Conservation (phyloP, 768 basidiomycete genomes). For the Plicaturopsis crispa region DNA sequence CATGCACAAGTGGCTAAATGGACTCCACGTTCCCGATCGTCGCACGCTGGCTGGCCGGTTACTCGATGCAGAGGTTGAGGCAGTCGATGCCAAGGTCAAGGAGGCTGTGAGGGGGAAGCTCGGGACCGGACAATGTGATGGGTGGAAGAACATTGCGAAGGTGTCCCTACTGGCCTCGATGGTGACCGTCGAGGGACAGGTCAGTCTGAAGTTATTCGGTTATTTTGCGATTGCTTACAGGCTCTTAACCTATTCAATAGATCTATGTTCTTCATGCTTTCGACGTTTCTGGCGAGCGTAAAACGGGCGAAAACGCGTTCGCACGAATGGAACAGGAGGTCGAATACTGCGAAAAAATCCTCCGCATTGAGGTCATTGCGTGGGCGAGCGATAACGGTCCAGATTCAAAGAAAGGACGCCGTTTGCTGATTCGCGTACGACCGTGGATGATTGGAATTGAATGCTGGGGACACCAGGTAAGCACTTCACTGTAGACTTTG, state of each 20-base stretch:
- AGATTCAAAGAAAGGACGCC: slow-evolving; percentile 16
- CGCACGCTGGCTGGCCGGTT: slow-evolving; percentile 11
- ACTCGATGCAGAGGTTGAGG: slow-evolving; percentile 10
- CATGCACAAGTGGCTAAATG: slow-evolving; percentile 15
- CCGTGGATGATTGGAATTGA: slow-evolving; percentile 10
- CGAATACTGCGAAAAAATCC: slow-evolving; percentile 11
- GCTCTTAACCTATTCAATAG: slow-evolving; percentile 3
- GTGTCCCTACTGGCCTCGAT: slow-evolving; percentile 15
- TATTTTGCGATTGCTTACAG: slow-evolving; percentile 3
- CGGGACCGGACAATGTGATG: slow-evolving; percentile 20
- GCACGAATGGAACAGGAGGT: slow-evolving; percentile 16
- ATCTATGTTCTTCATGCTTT: slow-evolving; percentile 13
- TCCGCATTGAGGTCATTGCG: slow-evolving; percentile 13
- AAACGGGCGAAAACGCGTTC: slow-evolving; percentile 18
- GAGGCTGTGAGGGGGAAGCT: slow-evolving; percentile 9
- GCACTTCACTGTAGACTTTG: not conserved
- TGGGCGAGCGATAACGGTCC: slow-evolving; percentile 17
- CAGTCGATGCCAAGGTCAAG: slow-evolving; percentile 6
- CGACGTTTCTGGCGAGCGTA: slow-evolving; percentile 14
- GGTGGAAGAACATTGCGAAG: slow-evolving; percentile 23
- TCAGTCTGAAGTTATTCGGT: no score
- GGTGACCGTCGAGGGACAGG: slow-evolving; percentile 17
- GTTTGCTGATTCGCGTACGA: slow-evolving; percentile 5
- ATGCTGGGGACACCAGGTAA: slow-evolving; percentile 20
- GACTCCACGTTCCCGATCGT: slow-evolving; percentile 9